Conservation (phyloP, 495 filamentous ascomycete species). For the Podospora australis region DNA sequence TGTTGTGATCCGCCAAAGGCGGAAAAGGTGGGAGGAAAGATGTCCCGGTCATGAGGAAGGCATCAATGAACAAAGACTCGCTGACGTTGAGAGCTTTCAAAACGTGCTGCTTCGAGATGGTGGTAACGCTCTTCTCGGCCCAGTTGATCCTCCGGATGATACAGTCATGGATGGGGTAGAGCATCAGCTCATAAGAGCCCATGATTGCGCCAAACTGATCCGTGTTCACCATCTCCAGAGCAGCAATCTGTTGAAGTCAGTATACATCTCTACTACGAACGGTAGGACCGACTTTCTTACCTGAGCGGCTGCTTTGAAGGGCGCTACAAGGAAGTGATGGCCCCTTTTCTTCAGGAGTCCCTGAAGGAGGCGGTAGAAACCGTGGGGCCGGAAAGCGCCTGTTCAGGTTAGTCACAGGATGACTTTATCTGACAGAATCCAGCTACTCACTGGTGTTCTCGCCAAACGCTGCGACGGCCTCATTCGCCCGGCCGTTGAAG, state of each 20-base stretch:
- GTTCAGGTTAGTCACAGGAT: slow-evolving; percentile 27
- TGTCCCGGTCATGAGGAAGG: slow-evolving; percentile 77
- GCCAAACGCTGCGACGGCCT: slow-evolving; percentile 77
- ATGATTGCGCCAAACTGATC: slow-evolving; percentile 71
- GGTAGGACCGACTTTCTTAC: too few relatives aligned
- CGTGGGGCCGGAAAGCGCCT: slow-evolving; percentile 52
- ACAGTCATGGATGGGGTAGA: slow-evolving; percentile 74
- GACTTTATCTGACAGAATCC: not conserved
- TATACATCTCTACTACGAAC: too few relatives aligned
- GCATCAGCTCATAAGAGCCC: slow-evolving; percentile 77
- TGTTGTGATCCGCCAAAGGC: slow-evolving; percentile 51
- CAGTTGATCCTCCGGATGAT: slow-evolving; percentile 74
- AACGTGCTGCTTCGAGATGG: slow-evolving; percentile 63
- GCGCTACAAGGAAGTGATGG: slow-evolving; percentile 78
- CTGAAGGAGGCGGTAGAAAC: slow-evolving; percentile 69
- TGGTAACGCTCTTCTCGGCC: slow-evolving; percentile 57
- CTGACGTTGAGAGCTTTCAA: slow-evolving; percentile 63
- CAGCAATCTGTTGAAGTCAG: slow-evolving; percentile 57
- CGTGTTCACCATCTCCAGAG: slow-evolving; percentile 63
- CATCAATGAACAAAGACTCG: slow-evolving; percentile 72
- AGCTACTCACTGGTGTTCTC: slow-evolving; percentile 56
- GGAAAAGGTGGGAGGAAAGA: slow-evolving; percentile 73
- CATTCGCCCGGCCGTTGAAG: slow-evolving; percentile 65
- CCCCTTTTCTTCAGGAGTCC: slow-evolving; percentile 59
- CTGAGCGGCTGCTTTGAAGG: slow-evolving; percentile 86